phyloP scores from a whole-genome alignment of 371 early-diverging fungal species.

The Mucor lusitanicus region DNA sequence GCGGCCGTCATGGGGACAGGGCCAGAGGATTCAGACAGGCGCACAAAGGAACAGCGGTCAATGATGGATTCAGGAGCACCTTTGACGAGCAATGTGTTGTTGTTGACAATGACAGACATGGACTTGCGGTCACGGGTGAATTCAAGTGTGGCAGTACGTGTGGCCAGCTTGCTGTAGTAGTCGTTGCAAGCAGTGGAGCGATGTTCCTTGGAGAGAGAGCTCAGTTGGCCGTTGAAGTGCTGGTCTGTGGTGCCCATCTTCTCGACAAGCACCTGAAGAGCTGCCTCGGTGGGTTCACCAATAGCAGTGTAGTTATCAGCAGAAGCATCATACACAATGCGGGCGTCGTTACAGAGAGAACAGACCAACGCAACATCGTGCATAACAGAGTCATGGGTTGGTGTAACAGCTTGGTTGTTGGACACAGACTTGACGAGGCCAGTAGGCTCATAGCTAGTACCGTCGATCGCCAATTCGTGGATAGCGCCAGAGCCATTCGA shows the following conservation, averaged over 20 bases:
- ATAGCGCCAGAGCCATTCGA: constrained; percentile 38
- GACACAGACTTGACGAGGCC: constrained; percentile 57
- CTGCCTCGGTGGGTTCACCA: constrained; percentile 99
- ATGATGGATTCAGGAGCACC: constrained; percentile 96
- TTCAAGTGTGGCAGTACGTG: constrained; percentile 80
- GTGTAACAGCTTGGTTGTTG: neutral
- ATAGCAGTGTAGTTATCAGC: constrained; percentile 65
- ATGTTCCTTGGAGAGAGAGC: constrained; percentile 47
- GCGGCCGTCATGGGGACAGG: constrained; percentile 71
- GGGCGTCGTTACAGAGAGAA: constrained; percentile 92
- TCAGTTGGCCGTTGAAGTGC: constrained; percentile 62
- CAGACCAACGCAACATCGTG: constrained; percentile 81
- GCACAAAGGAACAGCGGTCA: constrained; percentile 80
- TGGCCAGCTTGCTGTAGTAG: constrained; percentile 54
- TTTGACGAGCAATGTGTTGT: constrained; percentile 72
- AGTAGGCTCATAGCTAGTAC: constrained; percentile 85
- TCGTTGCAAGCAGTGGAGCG: constrained; percentile 68
- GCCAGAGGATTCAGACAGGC: constrained; percentile 45
- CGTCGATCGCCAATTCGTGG: constrained; percentile 75
- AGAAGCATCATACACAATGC: constrained; percentile 75
- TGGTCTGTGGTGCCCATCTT: constrained; percentile 82
- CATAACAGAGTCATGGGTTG: neutral
- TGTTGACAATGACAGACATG: constrained; percentile 82
- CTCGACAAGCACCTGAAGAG: constrained; percentile 91
- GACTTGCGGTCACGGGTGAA: constrained; percentile 97